These are phyloP conservation scores for Cerioporus squamosus DNA, from an alignment of 1,284 basidiomycete species.

Conservation along the genomic window DNA sequence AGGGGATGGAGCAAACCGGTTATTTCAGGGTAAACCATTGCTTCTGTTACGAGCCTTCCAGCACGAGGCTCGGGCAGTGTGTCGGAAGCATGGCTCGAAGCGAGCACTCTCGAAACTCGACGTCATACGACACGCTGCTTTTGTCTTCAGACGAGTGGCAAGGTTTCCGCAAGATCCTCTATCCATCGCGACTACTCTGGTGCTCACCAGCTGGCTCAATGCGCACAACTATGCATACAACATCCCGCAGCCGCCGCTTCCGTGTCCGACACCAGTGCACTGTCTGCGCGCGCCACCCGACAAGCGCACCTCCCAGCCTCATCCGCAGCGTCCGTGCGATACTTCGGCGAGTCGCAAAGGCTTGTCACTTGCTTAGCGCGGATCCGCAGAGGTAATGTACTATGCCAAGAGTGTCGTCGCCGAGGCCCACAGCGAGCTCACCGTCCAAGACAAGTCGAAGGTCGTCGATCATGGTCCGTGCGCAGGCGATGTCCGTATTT, in stretches of 20 bases:
- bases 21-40: background rate
- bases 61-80: background rate
- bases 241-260: too few species aligned
- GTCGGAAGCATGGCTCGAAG: background rate
- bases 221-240: background rate
- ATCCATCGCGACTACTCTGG: background rate
- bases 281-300: too few species aligned
- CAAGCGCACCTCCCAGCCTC: too few species aligned
- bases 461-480: conserved; percentile 27
- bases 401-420: background rate
- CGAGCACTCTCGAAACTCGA: background rate
- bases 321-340: too few species aligned
- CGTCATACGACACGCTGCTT: background rate
- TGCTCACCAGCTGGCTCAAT: too few species aligned
- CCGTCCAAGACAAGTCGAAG: background rate
- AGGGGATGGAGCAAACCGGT: conserved; percentile 12
- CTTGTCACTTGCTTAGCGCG: too few species aligned
- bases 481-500: conserved; percentile 26
- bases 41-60: background rate
- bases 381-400: background rate
- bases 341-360: too few species aligned
- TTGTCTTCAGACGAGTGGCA: background rate
- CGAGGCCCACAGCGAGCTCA: background rate
- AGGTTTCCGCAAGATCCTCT: background rate
- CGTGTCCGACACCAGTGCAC: too few species aligned